Base-by-base conservation (phyloP, 257 asterid genomes). In the Ballota nigra region DNA sequence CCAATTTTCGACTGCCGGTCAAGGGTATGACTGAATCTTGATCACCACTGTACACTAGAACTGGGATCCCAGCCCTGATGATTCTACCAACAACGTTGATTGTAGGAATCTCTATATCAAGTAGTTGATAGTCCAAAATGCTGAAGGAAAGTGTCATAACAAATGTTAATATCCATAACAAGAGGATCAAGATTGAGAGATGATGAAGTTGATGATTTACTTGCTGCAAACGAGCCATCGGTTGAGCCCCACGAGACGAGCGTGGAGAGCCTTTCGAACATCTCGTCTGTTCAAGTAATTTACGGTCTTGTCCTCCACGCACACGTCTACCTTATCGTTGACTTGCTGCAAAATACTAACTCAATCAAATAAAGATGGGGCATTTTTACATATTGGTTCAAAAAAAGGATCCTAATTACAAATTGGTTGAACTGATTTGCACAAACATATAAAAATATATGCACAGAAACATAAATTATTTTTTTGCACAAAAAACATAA, bases 11-110 rank as follows among this genome's bases (percentile, higher is more conserved):
- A 24, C 87, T 90, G 53, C 97, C 97, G 0, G 96, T 90, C 38
- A 90, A 75, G 22, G 97, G 97, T 65, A 90, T 82, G 43, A 90
- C 97, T 7, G 97, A 90, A 80, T 90, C 97, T 79, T 90, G 97
- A 86, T 90, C 97, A 1, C 97, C 96, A 66, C 96, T 90, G 80
- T 89, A 89, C 22, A 90, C 91, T 57, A 88, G 62, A 31, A 88
- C 95, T 6, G 92, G 95, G 23, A 90, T 77, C 68, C 96, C 92
- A 0, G 89, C 89, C 83, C 83, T 71, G 23, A 90, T 34, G 43
- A 86, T 78, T 59, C 77, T 53, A 2, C 93, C 90, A 68, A 88
- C 91, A 19, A 86, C 23, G 58, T 71, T 74, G 79, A 86, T 86
- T 5, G 97, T 83, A 12, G 96, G 97, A 60, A 66, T 78, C 80